These are phyloP conservation scores for Ulvella scutata DNA, from an alignment of 139 green algal species.

Conservation along the genomic window DNA sequence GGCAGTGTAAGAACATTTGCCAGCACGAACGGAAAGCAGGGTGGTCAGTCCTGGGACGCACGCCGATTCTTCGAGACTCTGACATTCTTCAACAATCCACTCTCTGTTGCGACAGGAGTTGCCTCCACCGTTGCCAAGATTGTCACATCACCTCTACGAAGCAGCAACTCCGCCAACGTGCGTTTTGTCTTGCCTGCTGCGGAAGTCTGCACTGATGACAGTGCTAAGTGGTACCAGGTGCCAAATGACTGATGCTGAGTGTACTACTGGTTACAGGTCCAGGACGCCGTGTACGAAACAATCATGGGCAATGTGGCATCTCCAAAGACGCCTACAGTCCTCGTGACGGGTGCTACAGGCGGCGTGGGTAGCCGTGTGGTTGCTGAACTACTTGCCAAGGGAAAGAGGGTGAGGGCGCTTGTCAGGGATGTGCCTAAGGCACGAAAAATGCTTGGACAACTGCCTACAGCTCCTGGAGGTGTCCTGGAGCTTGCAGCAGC, in stretches of 20 bases:
- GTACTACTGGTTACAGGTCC: not conserved
- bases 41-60: slow-evolving; percentile 66
- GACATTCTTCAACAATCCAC: slow-evolving; percentile 57
- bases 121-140: slow-evolving; percentile 4
- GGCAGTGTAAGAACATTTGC: no score
- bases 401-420: slow-evolving; percentile 48
- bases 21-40: no score
- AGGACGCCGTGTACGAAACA: not conserved
- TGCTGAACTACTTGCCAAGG: slow-evolving; percentile 36
- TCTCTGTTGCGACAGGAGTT: slow-evolving; percentile 9
- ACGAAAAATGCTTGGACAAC: slow-evolving; percentile 27
- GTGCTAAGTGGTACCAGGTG: not conserved
- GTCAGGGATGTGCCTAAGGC: slow-evolving; percentile 52
- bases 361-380: slow-evolving; percentile 70
- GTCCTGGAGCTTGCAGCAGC: slow-evolving; percentile 54
- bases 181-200: not conserved
- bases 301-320: not conserved
- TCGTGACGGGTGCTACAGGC: slow-evolving; percentile 60
- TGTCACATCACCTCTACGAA: slow-evolving; percentile 18
- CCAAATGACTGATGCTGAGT: not conserved
- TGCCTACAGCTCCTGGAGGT: slow-evolving; percentile 22
- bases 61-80: slow-evolving; percentile 56
- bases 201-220: not conserved
- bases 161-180: not conserved
- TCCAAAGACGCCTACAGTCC: not conserved